A percentile compares a stretch with the other conserved stretches of the same genome.
Evolutionary conservation across 2,329 filamentous ascomycete genomes (phyloP).

Genomic region (Pyrenochaeta sp.): DNA sequence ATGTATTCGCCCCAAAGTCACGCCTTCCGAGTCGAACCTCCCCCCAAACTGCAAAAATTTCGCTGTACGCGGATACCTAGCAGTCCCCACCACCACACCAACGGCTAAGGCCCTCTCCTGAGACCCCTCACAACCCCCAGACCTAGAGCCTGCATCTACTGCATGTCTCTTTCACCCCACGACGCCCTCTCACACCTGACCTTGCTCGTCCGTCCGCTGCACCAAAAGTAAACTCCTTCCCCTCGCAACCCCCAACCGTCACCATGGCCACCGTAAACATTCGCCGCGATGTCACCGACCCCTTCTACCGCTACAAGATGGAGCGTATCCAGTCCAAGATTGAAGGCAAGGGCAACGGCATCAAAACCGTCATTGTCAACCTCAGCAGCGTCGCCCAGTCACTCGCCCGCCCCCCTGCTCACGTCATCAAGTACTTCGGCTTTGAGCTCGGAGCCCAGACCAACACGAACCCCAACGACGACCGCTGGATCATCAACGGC

Average conservation of each 20-base stretch:
- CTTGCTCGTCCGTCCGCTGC: conserved; percentile 38
- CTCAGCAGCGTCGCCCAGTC: conserved; percentile 91
- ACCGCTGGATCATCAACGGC: conserved; percentile 99
- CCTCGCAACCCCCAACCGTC: conserved; percentile 54
- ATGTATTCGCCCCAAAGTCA: conserved; percentile 98
- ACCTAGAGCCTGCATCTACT: conserved; percentile 49
- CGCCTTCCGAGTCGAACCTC: conserved; percentile 93
- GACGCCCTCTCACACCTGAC: conserved; percentile 54
- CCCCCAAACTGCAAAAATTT: conserved; percentile 96
- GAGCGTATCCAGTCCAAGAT: conserved; percentile 98
- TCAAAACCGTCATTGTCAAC: conserved; percentile 98
- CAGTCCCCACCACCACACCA: conserved; percentile 86
- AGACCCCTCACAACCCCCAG: conserved; percentile 32
- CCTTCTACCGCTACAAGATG: conserved; percentile 99
- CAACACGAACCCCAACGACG: conserved; percentile 95
- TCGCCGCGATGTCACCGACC: conserved; percentile 93
- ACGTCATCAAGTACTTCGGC: conserved; percentile 99
- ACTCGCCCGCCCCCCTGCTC: conserved; percentile 87
- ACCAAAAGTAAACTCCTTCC: conserved; percentile 43
- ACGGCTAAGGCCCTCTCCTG: conserved; percentile 74
- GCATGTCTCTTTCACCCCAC: conserved; percentile 69
- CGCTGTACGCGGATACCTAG: conserved; percentile 93
- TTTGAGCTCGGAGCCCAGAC: conserved; percentile 99
- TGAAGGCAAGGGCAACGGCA: conserved; percentile 99
- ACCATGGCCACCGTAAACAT: conserved; percentile 98